Percentiles rank a stretch among this genome's conserved stretches.
Conservation (phyloP, 2,329 filamentous ascomycete species). For the Triangularia setosa region DNA sequence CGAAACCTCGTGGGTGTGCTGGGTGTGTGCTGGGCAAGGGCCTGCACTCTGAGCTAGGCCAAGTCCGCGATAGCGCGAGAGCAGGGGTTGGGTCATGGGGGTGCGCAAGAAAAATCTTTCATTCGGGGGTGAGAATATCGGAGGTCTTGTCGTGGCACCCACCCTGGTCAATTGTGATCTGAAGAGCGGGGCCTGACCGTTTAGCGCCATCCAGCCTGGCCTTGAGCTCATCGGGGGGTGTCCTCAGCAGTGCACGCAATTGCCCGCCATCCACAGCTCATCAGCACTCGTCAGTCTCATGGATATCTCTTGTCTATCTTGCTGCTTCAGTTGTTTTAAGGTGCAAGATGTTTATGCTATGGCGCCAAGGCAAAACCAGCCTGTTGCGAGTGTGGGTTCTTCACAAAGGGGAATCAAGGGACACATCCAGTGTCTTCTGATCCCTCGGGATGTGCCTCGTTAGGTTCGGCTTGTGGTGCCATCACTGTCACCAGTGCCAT, state of each 20-base stretch:
- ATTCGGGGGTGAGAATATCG: constrained; percentile 24
- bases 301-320: constrained; percentile 4
- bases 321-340: constrained; percentile 14
- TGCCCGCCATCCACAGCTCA: constrained; percentile 3
- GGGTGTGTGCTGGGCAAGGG: constrained; percentile 18
- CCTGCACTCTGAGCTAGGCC: constrained; percentile 26
- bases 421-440: background rate
- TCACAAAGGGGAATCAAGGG: background rate
- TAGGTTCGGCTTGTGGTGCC: background rate
- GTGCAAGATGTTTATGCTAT: constrained; percentile 18
- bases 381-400: constrained; percentile 9
- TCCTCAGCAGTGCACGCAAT: constrained; percentile 11
- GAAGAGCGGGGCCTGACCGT: constrained; percentile 19
- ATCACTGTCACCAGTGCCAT: background rate
- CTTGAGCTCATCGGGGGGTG: constrained; percentile 11
- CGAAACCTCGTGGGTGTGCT: constrained; percentile 19
- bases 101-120: constrained; percentile 24
- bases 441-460: background rate
- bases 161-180: constrained; percentile 25
- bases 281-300: background rate
- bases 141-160: constrained; percentile 27
- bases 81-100: constrained; percentile 20
- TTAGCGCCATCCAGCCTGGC: constrained; percentile 22
- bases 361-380: constrained; percentile 14
- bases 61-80: constrained; percentile 16